phyloP scores from a whole-genome alignment of 768 basidiomycete genomes.

The Scleroderma bovista region DNA sequence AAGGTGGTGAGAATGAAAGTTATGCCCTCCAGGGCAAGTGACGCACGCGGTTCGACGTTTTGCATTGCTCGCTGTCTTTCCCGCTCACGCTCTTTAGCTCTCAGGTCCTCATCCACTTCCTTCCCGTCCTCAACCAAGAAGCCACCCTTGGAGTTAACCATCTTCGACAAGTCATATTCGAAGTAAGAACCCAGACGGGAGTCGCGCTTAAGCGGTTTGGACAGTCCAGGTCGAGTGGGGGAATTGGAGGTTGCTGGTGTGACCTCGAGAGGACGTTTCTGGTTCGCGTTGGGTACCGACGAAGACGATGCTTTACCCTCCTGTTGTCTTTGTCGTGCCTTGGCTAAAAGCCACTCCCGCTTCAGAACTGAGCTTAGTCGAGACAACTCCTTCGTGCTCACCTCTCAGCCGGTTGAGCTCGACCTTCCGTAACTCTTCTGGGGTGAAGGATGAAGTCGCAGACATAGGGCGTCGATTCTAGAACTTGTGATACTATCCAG shows the following conservation, averaged over 20 bases:
- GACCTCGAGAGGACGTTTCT: conserved; percentile 65
- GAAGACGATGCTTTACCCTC: conserved; percentile 51
- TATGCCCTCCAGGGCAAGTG: neutral
- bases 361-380: conserved; percentile 3
- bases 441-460: conserved; percentile 32
- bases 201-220: conserved; percentile 59
- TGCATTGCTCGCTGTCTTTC: conserved; percentile 75
- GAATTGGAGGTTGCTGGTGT: conserved; percentile 54
- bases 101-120: conserved; percentile 69
- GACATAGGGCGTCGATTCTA: too few species aligned
- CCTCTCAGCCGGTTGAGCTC: conserved; percentile 80
- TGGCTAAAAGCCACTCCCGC: conserved; percentile 42
- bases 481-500: too few species aligned
- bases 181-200: conserved; percentile 86
- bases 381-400: conserved; percentile 16
- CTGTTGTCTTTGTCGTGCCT: conserved; percentile 64
- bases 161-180: conserved; percentile 95
- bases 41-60: conserved; percentile 65
- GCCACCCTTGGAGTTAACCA: conserved; percentile 95
- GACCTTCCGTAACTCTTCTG: conserved; percentile 65
- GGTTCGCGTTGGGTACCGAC: conserved; percentile 51
- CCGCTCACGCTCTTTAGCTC: conserved; percentile 73
- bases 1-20: neutral
- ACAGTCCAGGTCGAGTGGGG: conserved; percentile 48
- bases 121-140: conserved; percentile 89